Conservation (phyloP, 1,284 basidiomycete genomes). For the Pterulicium gracile region DNA sequence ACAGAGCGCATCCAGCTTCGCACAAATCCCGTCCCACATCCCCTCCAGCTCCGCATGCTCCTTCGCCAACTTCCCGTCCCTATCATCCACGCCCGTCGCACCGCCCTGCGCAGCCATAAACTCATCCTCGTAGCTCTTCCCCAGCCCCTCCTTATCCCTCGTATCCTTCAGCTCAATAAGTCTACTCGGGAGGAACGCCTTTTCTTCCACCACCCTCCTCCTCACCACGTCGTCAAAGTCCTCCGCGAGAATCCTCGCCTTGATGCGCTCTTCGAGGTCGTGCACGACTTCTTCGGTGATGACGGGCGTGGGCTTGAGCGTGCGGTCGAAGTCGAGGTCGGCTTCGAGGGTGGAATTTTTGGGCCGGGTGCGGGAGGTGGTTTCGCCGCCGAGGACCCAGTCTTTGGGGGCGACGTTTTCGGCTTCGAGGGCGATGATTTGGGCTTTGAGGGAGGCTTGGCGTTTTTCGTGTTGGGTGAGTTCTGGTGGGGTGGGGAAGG, state of each 20-base stretch:
- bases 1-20: conserved; percentile 88
- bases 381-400: conserved; percentile 93
- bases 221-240: conserved; percentile 91
- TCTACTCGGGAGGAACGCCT: conserved; percentile 84
- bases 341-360: conserved; percentile 90
- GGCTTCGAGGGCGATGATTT: conserved; percentile 62
- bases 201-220: conserved; percentile 67
- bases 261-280: conserved; percentile 86
- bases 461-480: conserved; percentile 57
- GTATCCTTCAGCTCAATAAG: conserved; percentile 86
- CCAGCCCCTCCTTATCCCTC: conserved; percentile 81
- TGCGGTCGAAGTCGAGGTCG: conserved; percentile 90
- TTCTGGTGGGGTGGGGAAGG: conserved; percentile 18
- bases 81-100: conserved; percentile 52
- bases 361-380: conserved; percentile 71
- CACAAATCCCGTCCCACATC: conserved; percentile 79
- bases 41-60: conserved; percentile 83
- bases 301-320: conserved; percentile 79
- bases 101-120: conserved; percentile 61
- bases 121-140: conserved; percentile 95
- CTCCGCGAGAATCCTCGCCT: conserved; percentile 77
- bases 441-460: conserved; percentile 44
- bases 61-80: conserved; percentile 82
- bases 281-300: conserved; percentile 86
- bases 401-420: conserved; percentile 67